phyloP scores from a whole-genome alignment of 495 filamentous ascomycete species.

The Tuber melanosporum region DNA sequence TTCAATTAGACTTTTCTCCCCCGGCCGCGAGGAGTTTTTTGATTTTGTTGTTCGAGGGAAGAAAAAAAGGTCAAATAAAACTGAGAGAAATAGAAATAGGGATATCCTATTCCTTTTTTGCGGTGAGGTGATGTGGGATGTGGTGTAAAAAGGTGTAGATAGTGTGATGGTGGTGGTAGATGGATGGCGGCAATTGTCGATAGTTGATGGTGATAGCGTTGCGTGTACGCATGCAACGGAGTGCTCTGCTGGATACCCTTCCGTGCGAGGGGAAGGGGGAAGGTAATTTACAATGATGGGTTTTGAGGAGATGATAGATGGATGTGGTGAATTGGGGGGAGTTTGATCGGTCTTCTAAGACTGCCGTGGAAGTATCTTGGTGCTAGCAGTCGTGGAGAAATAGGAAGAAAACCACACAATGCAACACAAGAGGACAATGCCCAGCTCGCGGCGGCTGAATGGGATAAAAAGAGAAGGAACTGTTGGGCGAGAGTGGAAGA shows the following conservation, averaged over 20 bases:
- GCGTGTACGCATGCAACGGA: neutral
- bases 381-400: neutral
- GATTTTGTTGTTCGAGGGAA: no score
- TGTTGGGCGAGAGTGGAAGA: neutral
- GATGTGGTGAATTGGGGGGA: neutral
- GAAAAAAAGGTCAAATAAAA: no score
- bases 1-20: neutral
- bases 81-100: neutral
- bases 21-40: no score
- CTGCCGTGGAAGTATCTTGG: neutral
- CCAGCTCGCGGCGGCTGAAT: neutral
- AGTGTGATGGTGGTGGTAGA: neutral
- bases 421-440: neutral
- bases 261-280: neutral
- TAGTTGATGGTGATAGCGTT: neutral
- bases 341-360: neutral
- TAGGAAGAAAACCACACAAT: neutral
- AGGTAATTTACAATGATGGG: neutral
- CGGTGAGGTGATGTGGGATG: neutral
- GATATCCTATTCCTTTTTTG: neutral
- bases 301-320: neutral
- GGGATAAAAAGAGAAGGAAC: neutral
- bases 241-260: neutral
- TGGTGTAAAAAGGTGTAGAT: neutral
- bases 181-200: neutral